Conservation (phyloP, 306 rosid genomes). For the Prinsepia uniflora region DNA sequence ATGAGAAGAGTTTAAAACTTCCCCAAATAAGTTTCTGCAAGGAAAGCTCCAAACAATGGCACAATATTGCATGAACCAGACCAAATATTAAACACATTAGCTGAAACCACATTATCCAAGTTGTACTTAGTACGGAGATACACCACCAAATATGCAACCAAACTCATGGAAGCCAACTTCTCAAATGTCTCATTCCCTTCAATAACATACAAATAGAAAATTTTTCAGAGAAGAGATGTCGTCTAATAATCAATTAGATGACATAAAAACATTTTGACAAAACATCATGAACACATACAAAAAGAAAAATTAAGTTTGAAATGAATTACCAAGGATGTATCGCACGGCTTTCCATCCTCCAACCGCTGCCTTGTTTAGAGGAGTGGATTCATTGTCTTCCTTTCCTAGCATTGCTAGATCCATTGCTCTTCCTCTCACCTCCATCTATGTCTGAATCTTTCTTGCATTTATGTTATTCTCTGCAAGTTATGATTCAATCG, state of each 20-base stretch:
- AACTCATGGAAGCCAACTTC: conserved; percentile 67
- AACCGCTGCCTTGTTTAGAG: conserved; percentile 15
- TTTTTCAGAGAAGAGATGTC: too few species aligned
- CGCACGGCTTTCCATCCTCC: conserved; percentile 55
- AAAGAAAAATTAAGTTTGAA: not conserved
- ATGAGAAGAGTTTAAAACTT: conserved; percentile 41
- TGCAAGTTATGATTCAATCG: not conserved
- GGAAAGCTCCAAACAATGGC: conserved; percentile 50
- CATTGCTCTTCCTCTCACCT: conserved; percentile 4
- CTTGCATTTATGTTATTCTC: not conserved
- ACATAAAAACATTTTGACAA: not conserved
- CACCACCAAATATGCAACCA: conserved; percentile 47
- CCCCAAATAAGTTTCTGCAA: conserved; percentile 52
- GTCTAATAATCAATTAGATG: too few species aligned
- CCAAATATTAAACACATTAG: conserved; percentile 55
- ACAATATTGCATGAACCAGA: conserved; percentile 50
- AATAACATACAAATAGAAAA: conserved; percentile 1
- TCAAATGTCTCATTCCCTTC: conserved; percentile 67
- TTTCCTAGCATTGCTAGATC: conserved; percentile 17
- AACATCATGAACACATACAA: not conserved
- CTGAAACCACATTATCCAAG: conserved; percentile 40
- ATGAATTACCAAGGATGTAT: conserved; percentile 46
- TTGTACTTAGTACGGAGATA: conserved; percentile 55
- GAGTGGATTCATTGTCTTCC: conserved; percentile 13
- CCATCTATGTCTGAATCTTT: not conserved